phyloP scores from a whole-genome alignment of 2,329 filamentous ascomycete genomes.

The Calonectria henricotiae region DNA sequence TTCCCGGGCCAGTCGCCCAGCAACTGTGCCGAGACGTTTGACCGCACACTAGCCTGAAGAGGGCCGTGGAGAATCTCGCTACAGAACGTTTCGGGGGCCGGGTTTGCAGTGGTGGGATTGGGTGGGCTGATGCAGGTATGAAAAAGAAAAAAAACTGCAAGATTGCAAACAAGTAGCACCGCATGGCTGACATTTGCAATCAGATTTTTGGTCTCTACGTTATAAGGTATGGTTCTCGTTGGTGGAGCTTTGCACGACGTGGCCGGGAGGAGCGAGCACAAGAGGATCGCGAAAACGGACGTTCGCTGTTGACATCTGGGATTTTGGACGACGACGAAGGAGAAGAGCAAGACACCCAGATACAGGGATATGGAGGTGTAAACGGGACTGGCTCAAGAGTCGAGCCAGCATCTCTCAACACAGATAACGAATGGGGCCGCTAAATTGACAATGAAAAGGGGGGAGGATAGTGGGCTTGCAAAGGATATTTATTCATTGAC shows the following conservation, averaged over 20 bases:
- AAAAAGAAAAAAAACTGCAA: too few species aligned
- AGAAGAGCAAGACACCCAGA: constrained; percentile 27
- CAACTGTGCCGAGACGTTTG: constrained; percentile 66
- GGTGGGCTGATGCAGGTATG: constrained; percentile 72
- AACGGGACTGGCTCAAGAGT: constrained; percentile 48
- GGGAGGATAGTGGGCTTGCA: neutral
- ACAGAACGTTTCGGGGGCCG: constrained; percentile 68
- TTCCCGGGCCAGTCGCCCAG: constrained; percentile 62
- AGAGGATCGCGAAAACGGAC: constrained; percentile 43
- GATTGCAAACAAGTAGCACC: neutral
- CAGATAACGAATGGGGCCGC: constrained; percentile 51
- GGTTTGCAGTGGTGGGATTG: constrained; percentile 69
- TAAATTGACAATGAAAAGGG: neutral
- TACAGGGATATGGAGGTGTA: constrained; percentile 45
- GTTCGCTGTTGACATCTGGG: constrained; percentile 53
- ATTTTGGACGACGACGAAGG: constrained; percentile 53
- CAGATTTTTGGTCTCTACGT: constrained; percentile 56
- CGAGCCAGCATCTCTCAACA: constrained; percentile 50
- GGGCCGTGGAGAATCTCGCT: constrained; percentile 72
- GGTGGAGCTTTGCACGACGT: constrained; percentile 54
- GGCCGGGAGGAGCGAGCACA: constrained; percentile 14
- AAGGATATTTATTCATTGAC: too few species aligned
- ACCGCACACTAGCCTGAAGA: constrained; percentile 66
- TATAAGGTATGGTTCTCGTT: constrained; percentile 52
- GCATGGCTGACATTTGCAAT: neutral